Evolutionary conservation across 164 flowering plant species (phyloP), one percentile per base, ranked within the genome.

Genomic region (Vitis labrusca): DNA sequence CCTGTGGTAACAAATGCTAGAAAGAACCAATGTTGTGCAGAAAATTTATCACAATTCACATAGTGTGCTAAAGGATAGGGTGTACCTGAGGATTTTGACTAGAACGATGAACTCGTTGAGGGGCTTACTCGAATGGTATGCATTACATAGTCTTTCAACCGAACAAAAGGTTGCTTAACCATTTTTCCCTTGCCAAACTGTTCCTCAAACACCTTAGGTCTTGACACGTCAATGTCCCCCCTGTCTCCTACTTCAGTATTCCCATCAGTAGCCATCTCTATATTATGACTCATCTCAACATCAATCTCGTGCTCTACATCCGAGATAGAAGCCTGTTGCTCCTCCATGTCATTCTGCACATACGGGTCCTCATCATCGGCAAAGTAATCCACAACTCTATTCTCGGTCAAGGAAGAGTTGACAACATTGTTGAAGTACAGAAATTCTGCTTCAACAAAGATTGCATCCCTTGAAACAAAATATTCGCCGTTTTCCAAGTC

Each of bases 1-100:
- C 4, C 17, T 44, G 12, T 47, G 14, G 51, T 62, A 13, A 62
- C 2, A 37, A 53, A 53, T 44, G 65, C 65, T 2, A 62, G 8
- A 3, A 62, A 62, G 9, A 5, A 5, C 0, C 51, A 2, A 62
- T 44, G 47, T 47, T 14, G 19, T 23, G 14, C 1, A 62, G 29
- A 62, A 62, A 62, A 62, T 5, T 62, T 62, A 62, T 62, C 51
- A 62, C 65, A 62, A 32, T 12, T 62, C 51, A 62, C 19, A 62
- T 62, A 62, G 3, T 62, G 27, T 47, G 51, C 47, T 44, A 62
- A 8, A 47, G 29, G 52, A 47, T 62, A 62, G 23, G 65, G 23
- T 3, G 49, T 62, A 62, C 65, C 52, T 62, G 27, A 60, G 63
- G 52, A 50, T 50, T 12, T 50, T 12, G 2, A 50, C 1, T 50